Evolutionary conservation across 768 basidiomycete genomes (phyloP).

Genomic region (Russula abietina): DNA sequence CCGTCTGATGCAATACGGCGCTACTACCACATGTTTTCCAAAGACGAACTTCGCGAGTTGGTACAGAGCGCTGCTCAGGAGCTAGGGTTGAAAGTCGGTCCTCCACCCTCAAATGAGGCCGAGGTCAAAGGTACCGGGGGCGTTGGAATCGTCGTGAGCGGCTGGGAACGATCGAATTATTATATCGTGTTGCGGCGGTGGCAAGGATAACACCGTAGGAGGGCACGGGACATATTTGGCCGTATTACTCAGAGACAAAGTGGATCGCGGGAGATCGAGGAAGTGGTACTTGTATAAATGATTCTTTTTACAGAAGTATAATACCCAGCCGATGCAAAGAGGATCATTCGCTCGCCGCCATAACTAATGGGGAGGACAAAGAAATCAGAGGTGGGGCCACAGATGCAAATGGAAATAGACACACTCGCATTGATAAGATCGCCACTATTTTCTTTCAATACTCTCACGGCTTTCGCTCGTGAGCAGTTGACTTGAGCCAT

Average conservation of each 20-base stretch:
- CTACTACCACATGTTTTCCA: constrained; percentile 94
- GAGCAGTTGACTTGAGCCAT: constrained; percentile 88
- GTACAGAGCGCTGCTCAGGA: constrained; percentile 55
- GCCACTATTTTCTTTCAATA: constrained; percentile 84
- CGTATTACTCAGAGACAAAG: constrained; percentile 14
- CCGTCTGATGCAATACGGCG: constrained; percentile 60
- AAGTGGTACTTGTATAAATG: constrained; percentile 9
- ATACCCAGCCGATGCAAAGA: constrained; percentile 31
- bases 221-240: not conserved
- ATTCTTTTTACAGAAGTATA: constrained; percentile 18
- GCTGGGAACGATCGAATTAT: constrained; percentile 88
- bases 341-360: constrained; percentile 84
- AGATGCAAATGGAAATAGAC: constrained; percentile 34
- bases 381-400: not conserved
- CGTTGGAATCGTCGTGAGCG: constrained; percentile 62
- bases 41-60: constrained; percentile 66
- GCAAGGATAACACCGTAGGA: constrained; percentile 29
- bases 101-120: constrained; percentile 20
- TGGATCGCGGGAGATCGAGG: not conserved
- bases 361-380: constrained; percentile 45
- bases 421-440: constrained; percentile 95
- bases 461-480: constrained; percentile 86
- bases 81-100: constrained; percentile 50
- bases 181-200: constrained; percentile 73
- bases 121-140: constrained; percentile 34